Evolutionary conservation across 1,284 basidiomycete genomes (phyloP).

Genomic region (Mycena citricolor): DNA sequence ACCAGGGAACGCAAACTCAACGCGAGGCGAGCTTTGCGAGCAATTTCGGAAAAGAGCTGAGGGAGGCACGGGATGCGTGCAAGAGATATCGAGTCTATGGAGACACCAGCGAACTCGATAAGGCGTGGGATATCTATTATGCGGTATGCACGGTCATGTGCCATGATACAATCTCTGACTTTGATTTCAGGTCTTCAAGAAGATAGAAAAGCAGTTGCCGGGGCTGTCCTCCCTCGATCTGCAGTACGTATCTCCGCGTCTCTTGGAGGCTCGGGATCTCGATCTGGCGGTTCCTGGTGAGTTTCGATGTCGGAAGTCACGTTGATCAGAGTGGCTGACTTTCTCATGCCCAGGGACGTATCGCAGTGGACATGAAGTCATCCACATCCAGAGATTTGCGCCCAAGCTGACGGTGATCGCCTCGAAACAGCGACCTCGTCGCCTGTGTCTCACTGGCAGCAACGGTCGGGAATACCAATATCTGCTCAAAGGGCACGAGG

Average conservation of each 20-base stretch:
- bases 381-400: slow-evolving; percentile 83
- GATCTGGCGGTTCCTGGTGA: slow-evolving; percentile 93
- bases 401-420: slow-evolving; percentile 91
- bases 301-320: slow-evolving; percentile 23
- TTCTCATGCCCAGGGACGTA: slow-evolving; percentile 76
- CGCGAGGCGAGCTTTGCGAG: slow-evolving; percentile 96
- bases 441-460: slow-evolving; percentile 85
- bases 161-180: slow-evolving; percentile 7
- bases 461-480: slow-evolving; percentile 97
- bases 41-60: slow-evolving; percentile 91
- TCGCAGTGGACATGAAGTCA: slow-evolving; percentile 84
- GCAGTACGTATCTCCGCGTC: slow-evolving; percentile 95
- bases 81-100: slow-evolving; percentile 85
- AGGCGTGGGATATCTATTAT: slow-evolving; percentile 99
- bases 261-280: slow-evolving; percentile 87
- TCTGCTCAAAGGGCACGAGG: slow-evolving; percentile 96
- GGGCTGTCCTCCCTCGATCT: slow-evolving; percentile 90
- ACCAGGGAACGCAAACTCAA: slow-evolving; percentile 87
- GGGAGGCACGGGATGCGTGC: slow-evolving; percentile 93
- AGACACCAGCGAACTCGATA: slow-evolving; percentile 90
- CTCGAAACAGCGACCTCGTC: slow-evolving; percentile 97
- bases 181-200: slow-evolving; percentile 83
- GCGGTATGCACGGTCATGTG: slow-evolving; percentile 45
- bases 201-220: slow-evolving; percentile 93
- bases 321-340: no score